Conservation (phyloP, 257 asterid species). For the Voacanga thouarsii region DNA sequence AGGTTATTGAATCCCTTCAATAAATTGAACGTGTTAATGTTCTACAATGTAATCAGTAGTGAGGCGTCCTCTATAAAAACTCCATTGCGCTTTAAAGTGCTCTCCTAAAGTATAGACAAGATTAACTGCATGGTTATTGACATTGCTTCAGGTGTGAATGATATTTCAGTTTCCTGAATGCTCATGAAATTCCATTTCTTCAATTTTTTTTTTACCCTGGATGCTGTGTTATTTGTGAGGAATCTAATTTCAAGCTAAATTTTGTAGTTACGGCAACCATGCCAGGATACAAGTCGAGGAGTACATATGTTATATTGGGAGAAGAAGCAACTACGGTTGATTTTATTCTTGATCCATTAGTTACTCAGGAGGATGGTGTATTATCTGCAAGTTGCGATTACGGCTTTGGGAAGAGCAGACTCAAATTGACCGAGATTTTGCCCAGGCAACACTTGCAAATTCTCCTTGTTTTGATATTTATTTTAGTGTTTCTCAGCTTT, state of each 20-base stretch:
- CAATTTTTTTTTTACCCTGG: too few relatives aligned
- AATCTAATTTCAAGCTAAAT: constrained; percentile 5
- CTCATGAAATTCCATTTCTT: not conserved
- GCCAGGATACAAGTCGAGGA: constrained; percentile 66
- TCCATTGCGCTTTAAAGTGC: not conserved
- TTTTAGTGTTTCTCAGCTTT: constrained; percentile 58
- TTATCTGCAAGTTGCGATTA: constrained; percentile 34
- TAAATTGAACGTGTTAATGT: not conserved
- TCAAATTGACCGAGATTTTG: constrained; percentile 32
- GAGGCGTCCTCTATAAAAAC: not conserved
- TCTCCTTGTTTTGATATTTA: constrained; percentile 36
- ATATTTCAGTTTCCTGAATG: not conserved
- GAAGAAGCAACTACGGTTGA: constrained; percentile 58
- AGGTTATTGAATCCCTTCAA: not conserved
- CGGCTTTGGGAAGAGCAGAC: constrained; percentile 29
- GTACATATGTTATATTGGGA: constrained; percentile 47
- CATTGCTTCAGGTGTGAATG: not conserved
- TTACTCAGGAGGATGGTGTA: constrained; percentile 24
- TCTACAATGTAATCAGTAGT: not conserved
- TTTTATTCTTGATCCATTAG: constrained; percentile 64
- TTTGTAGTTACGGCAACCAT: constrained; percentile 57
- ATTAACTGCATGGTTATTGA: not conserved
- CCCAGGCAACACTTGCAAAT: constrained; percentile 41
- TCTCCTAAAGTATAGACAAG: not conserved
- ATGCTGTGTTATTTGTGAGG: not conserved